Base-by-base conservation (phyloP, 495 filamentous ascomycete species). In the Hypoxylon trugodes region DNA sequence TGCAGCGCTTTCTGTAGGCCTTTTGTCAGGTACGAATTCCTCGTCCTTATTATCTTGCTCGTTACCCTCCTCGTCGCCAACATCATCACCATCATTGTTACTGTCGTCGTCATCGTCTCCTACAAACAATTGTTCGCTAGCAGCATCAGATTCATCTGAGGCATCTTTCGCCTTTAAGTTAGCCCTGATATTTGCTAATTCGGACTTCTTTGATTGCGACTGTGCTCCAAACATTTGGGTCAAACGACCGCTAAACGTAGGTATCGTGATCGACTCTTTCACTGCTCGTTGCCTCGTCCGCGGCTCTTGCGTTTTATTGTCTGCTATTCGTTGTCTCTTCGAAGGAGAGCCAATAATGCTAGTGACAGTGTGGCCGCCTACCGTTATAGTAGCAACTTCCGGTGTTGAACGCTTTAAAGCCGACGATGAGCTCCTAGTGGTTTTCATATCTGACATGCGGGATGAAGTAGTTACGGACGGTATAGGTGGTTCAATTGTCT, bases 381-480 rank as follows among this genome's bases (percentile, higher is more conserved):
- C 90, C 0, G 92, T 97, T 25, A 98, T 95, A 2, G 91, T 97
- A 25, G 94, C 93, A 45, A 87, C 78, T 69, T 92, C 89, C n/a
- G 82, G 79, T 4, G 84, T 82, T 8, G 79, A 72, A 26, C 90
- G 84, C 64, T 86, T 87, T 1, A 86, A 80, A 10, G 66, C 54
- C 9, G 51, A 19, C 10, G 58, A 62, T 65, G 73, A 28, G 69
- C 40, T 16, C 63, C 60, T 51, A 49, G 35, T 35, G 33, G 43
- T 43, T 47, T 56, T 33, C 47, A 56, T 50, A 57, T 71, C 66
- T 7, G 72, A 60, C 9, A 62, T 68, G 33, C 78, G 77, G 52
- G 78, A 72, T 15, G 76, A 73, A n/a, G 72, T 76, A 35, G 72
- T 64, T 43, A 81, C 59, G 8, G 76, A 65, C 9, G 66, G 69